Base-by-base conservation (phyloP, 805 yeast species). In the Lipomyces kockii region DNA sequence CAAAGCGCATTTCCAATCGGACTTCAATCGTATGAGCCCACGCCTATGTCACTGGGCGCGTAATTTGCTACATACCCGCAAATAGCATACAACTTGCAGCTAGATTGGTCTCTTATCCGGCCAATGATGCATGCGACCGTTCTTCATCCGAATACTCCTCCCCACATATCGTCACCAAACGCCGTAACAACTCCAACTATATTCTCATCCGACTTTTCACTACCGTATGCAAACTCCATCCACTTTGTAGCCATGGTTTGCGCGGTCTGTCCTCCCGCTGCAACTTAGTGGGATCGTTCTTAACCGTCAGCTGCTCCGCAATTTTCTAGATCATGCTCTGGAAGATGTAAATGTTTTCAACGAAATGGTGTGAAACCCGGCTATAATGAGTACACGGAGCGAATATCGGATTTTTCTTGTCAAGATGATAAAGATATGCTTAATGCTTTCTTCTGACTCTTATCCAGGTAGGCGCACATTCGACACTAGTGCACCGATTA, bases 371-470 rank as follows among this genome's bases (percentile, higher is more conserved):
- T 9, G 69, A 62, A 29, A 39, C 56, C 25, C 53, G 53, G 51
- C 56, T 58, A 43, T 62, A 66, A 8, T n/a, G 34, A 43, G 39
- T 53, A 9, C 46, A 46, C 12, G 61, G 61, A n/a, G 58, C 55
- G 37, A 35, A 4, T 35, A 35, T 35, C 58, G 69, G 69, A 37
- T 66, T 66, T 17, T 60, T 55, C 61, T 66, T 66, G 61, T 66
- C 66, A 43, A 66, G 62, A 43, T 66, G 69, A 35, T 66, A 66
- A n/a, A 39, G 61, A 53, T 59, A 66, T 8, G 65, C 66, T 39
- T n/a, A n/a, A n/a, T n/a, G n/a, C n/a, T n/a, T n/a, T n/a, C n/a
- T n/a, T n/a, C n/a, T n/a, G n/a, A n/a, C n/a, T n/a, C n/a, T n/a
- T n/a, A n/a, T n/a, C n/a, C n/a, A n/a, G n/a, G n/a, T n/a, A n/a